These are phyloP conservation scores for Hypomyces perniciosus DNA, from an alignment of 2,329 filamentous ascomycete species.

Conservation along the genomic window DNA sequence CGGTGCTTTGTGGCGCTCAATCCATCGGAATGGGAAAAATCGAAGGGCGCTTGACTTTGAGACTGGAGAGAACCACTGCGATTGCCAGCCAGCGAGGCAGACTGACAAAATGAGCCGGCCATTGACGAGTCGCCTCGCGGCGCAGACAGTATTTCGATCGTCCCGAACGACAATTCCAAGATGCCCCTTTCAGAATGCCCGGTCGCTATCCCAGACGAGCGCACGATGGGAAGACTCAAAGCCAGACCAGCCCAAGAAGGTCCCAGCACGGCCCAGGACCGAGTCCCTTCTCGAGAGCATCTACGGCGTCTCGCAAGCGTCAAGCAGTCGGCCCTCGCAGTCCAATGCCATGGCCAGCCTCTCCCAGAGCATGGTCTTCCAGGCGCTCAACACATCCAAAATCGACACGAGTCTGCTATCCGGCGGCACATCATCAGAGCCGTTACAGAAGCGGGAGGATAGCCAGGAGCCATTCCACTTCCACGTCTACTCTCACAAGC, in stretches of 20 bases:
- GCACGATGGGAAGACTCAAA: constrained; percentile 22
- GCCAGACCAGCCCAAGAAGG: constrained; percentile 18
- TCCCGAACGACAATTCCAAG: constrained; percentile 18
- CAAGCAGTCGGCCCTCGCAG: constrained; percentile 14
- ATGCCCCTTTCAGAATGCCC: constrained; percentile 19
- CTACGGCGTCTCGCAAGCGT: constrained; percentile 23
- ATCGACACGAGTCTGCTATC: constrained; percentile 29
- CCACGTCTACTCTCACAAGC: constrained; percentile 79
- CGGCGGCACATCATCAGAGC: constrained; percentile 14
- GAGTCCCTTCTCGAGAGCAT: constrained; percentile 29
- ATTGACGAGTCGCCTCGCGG: constrained; percentile 37
- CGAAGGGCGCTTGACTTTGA: neutral
- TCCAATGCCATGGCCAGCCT: constrained; percentile 29
- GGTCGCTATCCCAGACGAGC: constrained; percentile 37
- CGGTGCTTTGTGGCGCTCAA: constrained; percentile 1
- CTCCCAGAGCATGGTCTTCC: constrained; percentile 35
- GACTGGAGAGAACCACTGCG: neutral
- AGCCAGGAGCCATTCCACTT: constrained; percentile 68
- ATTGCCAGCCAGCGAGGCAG: constrained; percentile 17
- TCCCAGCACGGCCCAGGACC: constrained; percentile 22
- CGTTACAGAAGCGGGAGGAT: constrained; percentile 27
- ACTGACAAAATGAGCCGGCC: constrained; percentile 38
- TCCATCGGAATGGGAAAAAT: constrained; percentile 9
- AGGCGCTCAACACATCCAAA: constrained; percentile 29
- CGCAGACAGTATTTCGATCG: constrained; percentile 30